phyloP scores from a whole-genome alignment of 2,329 filamentous ascomycete species.

The Fusarium sp. region DNA sequence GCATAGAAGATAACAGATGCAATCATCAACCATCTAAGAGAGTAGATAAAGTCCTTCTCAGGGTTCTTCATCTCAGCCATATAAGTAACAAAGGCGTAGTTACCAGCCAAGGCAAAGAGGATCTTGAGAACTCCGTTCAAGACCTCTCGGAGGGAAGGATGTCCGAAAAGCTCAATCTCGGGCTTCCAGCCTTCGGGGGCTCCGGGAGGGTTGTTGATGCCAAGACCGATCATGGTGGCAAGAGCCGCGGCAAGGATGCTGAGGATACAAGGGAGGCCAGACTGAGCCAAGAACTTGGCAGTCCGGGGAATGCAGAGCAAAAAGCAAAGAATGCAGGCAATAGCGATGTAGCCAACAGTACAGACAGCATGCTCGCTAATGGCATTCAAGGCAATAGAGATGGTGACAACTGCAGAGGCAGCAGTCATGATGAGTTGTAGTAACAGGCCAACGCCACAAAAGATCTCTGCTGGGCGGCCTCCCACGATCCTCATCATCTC shows the following conservation, averaged over 20 bases:
- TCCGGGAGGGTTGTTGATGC: constrained; percentile 15
- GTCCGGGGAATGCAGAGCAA: constrained; percentile 73
- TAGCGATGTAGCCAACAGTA: constrained; percentile 72
- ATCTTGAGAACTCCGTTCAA: constrained; percentile 33
- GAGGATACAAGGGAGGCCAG: constrained; percentile 34
- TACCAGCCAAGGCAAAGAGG: constrained; percentile 38
- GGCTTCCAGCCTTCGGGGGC: constrained; percentile 28
- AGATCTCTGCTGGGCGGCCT: constrained; percentile 19
- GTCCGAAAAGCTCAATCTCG: constrained; percentile 21
- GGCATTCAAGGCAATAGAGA: constrained; percentile 74
- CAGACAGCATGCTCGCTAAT: constrained; percentile 70
- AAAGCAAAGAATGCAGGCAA: constrained; percentile 70
- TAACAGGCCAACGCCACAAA: constrained; percentile 15
- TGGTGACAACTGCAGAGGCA: constrained; percentile 70
- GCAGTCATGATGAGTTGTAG: constrained; percentile 24
- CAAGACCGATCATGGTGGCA: constrained; percentile 39
- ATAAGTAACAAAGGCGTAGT: constrained; percentile 38
- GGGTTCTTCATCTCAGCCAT: constrained; percentile 41
- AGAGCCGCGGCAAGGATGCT: constrained; percentile 38
- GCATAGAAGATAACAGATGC: constrained; percentile 32
- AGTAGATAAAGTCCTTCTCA: constrained; percentile 28
- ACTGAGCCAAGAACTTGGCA: constrained; percentile 54
- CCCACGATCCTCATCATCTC: constrained; percentile 28
- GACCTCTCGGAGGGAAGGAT: constrained; percentile 22
- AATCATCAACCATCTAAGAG: constrained; percentile 20